These are phyloP conservation scores for Lentinus tigrinus DNA, from an alignment of 768 basidiomycete species.

Conservation along the genomic window DNA sequence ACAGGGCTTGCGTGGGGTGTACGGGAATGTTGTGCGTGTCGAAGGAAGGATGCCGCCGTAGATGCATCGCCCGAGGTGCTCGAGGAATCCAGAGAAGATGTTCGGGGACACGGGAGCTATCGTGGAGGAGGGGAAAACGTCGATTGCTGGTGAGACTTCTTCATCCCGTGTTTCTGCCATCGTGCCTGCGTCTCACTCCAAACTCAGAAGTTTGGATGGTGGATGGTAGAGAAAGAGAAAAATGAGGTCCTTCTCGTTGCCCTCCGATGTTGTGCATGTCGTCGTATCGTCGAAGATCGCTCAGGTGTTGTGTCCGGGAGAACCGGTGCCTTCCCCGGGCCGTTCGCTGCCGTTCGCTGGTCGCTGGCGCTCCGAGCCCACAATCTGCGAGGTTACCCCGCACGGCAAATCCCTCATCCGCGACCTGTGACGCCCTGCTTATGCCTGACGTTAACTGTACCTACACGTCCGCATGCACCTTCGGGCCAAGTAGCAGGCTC, in stretches of 20 bases:
- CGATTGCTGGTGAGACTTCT: conserved; percentile 2
- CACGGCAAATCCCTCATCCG: too few species aligned
- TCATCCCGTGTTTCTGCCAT: neutral
- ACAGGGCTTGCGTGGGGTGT: conserved; percentile 24
- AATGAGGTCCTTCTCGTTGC: neutral
- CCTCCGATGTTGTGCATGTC: neutral
- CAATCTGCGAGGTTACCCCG: too few species aligned
- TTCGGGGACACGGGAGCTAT: conserved; percentile 32
- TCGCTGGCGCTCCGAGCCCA: too few species aligned
- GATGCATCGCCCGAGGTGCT: conserved; percentile 59
- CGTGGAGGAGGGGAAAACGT: conserved; percentile 23
- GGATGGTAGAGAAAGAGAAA: neutral
- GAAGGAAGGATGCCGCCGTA: conserved; percentile 46
- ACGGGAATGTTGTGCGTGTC: conserved; percentile 35
- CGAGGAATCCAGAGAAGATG: conserved; percentile 62
- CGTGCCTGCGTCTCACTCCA: neutral
- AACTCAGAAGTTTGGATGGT: neutral
- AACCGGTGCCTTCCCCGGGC: too few species aligned
- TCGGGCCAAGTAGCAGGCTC: too few species aligned
- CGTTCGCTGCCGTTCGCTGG: too few species aligned
- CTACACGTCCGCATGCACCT: too few species aligned
- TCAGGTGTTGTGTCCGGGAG: neutral
- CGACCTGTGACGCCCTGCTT: too few species aligned
- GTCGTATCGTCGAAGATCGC: conserved; percentile 3
- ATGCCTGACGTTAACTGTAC: too few species aligned